Evolutionary conservation across 2,329 filamentous ascomycete genomes (phyloP).

Genomic region (Xylaria hypoxylon): DNA sequence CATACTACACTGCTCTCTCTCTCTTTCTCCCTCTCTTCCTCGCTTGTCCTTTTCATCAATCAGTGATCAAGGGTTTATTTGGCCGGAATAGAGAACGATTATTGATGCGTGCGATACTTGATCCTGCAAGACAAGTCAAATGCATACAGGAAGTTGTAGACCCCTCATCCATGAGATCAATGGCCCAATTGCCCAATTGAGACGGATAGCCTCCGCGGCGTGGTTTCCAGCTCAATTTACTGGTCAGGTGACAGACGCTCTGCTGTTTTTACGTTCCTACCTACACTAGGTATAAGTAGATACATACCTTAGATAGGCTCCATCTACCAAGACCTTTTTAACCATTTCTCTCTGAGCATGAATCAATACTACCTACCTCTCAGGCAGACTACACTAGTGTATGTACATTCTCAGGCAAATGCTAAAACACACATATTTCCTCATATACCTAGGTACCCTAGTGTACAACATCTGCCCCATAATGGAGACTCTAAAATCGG

Average conservation of each 20-base stretch:
- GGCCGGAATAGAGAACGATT: neutral
- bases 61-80: neutral
- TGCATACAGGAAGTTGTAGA: slow-evolving; percentile 2
- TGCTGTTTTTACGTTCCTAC: slow-evolving; percentile 33
- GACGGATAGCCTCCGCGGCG: slow-evolving; percentile 24
- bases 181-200: slow-evolving; percentile 28
- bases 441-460: neutral
- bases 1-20: slow-evolving; percentile 1
- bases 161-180: slow-evolving; percentile 1
- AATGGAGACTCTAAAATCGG: slow-evolving; percentile 1
- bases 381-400: no score
- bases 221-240: slow-evolving; percentile 30
- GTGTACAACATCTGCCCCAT: neutral
- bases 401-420: neutral
- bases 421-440: neutral
- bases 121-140: slow-evolving; percentile 1
- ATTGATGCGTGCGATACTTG: neutral
- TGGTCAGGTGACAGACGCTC: slow-evolving; percentile 36
- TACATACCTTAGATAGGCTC: neutral
- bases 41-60: neutral
- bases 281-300: neutral
- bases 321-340: no score
- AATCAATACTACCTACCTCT: neutral
- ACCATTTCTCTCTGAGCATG: neutral
- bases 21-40: neutral